Base-by-base conservation (phyloP, 352 stramenopile species). In the Pythium folliculosum region DNA sequence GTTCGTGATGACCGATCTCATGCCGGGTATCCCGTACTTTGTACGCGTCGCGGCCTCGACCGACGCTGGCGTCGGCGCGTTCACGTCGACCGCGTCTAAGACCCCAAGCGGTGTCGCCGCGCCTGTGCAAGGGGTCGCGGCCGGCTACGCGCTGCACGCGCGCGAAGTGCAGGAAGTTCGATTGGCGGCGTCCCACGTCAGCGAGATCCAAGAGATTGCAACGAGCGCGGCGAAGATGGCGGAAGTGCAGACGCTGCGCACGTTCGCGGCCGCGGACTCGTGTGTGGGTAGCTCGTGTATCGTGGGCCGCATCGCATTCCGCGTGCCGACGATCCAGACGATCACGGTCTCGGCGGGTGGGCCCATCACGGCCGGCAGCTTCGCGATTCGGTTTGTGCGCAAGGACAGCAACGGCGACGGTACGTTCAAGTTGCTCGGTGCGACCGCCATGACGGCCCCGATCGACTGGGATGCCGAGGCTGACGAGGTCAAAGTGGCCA, bases 231-330 rank as follows among this genome's bases (percentile, higher is more conserved):
- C 81, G 8, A 76, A 72, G 13, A 88, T 92, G 48, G 69, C 82
- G 0, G 87, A 93, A 50, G 86, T 95, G 5, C 87, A 95, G 66
- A 92, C 81, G 2, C 49, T 95, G 1, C 71, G 65, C 3, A 93
- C 85, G 2, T 90, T 59, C 35, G 82, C 74, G 1, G 60, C 71
- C 1, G 65, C 84, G 1, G 67, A 81, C 27, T 60, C 61, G 23
- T 93, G 87, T 59, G 76, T 82, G 27, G 52, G 63, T n/a, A 72
- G 60, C 14, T 75, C 64, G 21, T 95, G 83, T 44, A 71, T 95
- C 22, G 45, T 52, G 27, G 87, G 87, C 0, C 44, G 48, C 0
- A 75, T 95, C 19, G 87, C 87, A 0, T 90, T 92, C 38, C 83
- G 87, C 13, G 65, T 91, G 9, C 87, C 87, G 10, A 92, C 79